Evolutionary conservation across 257 asterid genomes (phyloP), one percentile per base, ranked within the genome.

Genomic region (Jacaranda mimosifolia): DNA sequence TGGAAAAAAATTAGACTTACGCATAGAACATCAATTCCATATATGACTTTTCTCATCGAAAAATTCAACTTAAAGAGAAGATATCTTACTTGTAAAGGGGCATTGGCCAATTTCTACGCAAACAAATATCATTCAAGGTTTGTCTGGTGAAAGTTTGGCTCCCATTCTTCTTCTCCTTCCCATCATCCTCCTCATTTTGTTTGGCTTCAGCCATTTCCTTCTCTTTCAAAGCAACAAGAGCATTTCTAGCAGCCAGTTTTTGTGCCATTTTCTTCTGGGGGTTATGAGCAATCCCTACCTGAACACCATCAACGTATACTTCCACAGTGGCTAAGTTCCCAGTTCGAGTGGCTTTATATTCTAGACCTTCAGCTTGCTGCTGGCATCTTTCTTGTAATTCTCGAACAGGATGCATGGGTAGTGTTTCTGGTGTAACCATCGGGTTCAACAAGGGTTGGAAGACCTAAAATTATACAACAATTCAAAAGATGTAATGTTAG

Each of bases 241-340:
- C 98, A 81, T 96, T 96, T 79, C 99, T 85, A 7, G 99, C 99
- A 18, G 99, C 99, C 90, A 96, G 78, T 67, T 96, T 96, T 78
- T 96, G 99, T 3, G 99, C 99, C 99, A 96, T 96, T 87, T 96
- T 96, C 91, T 93, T 93, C 64, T 93, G 99, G 77, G 97, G 87
- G 70, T 93, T 96, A 75, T 92, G 95, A 48, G 98, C 98, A 63
- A 85, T 58, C 60, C 97, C 98, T 32, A 93, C 91, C 89, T 88
- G 94, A 77, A 93, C 81, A 60, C 99, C 98, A 63, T 93, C 98
- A 18, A 96, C 91, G 59, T 85, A 93, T 39, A 91, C 98, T 83
- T 96, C 97, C 45, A 96, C 98, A 51, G 95, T 91, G 40, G 98
- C 98, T 85, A 93, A 65, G 83, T 90, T 93, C 59, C 97, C 97